Conservation (phyloP, 164 flowering plant genomes). For the Echeveria elegans region DNA sequence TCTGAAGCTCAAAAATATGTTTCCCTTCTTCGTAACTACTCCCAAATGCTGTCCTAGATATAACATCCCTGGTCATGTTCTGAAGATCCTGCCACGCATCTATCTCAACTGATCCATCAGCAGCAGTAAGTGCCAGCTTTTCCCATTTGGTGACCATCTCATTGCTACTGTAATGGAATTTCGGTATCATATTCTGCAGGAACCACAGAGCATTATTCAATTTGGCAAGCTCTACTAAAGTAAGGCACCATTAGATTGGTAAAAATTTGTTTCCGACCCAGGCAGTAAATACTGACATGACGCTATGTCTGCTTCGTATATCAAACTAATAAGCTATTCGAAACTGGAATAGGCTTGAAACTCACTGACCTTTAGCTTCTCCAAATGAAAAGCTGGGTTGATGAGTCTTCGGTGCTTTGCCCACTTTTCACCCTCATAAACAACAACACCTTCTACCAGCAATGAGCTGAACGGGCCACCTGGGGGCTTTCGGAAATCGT, state of each 20-base stretch:
- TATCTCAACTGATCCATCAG: slow-evolving; percentile 10
- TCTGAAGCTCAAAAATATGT: slow-evolving; percentile 14
- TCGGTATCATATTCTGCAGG: slow-evolving; percentile 8
- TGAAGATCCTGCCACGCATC: slow-evolving; percentile 16
- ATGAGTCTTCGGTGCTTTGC: slow-evolving; percentile 38
- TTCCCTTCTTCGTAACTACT: too few relatives aligned
- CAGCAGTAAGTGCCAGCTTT: background rate
- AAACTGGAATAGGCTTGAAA: too few relatives aligned
- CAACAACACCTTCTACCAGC: slow-evolving; percentile 17
- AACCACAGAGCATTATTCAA: background rate
- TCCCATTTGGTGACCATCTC: slow-evolving; percentile 17
- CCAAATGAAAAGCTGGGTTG: too few relatives aligned
- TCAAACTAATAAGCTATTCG: too few relatives aligned
- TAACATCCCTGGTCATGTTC: slow-evolving; percentile 12
- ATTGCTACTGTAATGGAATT: slow-evolving; percentile 2
- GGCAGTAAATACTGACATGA: too few relatives aligned
- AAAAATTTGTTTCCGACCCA: too few relatives aligned
- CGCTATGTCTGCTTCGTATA: too few relatives aligned
- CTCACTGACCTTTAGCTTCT: too few relatives aligned
- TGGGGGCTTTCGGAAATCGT: slow-evolving; percentile 19
- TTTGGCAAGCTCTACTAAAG: too few relatives aligned
- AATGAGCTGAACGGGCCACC: slow-evolving; percentile 13
- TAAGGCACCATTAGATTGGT: too few relatives aligned
- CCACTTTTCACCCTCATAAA: slow-evolving; percentile 41
- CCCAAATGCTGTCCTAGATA: too few relatives aligned